Conservation (phyloP, 2,329 filamentous ascomycete genomes). For the Blastomyces silverae region DNA sequence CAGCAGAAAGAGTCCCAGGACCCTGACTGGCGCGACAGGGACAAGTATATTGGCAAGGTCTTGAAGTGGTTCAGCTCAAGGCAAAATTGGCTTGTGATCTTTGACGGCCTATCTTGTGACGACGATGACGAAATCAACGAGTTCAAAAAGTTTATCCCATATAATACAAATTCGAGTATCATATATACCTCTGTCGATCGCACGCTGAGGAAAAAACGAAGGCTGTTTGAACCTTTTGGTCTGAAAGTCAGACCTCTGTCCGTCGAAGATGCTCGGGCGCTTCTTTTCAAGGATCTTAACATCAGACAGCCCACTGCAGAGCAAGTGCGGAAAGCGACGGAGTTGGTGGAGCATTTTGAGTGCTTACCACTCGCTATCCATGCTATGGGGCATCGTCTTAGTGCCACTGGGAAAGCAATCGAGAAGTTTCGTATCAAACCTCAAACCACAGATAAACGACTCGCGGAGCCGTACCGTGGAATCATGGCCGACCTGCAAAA, state of each 20-base stretch:
- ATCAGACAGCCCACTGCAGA: constrained; percentile 51
- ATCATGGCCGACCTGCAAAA: constrained; percentile 44
- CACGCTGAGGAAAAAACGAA: constrained; percentile 49
- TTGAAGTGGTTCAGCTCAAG: constrained; percentile 55
- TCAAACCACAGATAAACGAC: constrained; percentile 51
- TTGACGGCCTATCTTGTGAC: constrained; percentile 61
- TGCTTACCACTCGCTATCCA: constrained; percentile 62
- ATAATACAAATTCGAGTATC: constrained; percentile 55
- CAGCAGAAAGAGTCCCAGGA: constrained; percentile 39
- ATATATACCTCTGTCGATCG: constrained; percentile 63
- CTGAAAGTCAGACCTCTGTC: constrained; percentile 52
- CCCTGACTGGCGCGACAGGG: constrained; percentile 36
- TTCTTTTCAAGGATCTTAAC: constrained; percentile 58
- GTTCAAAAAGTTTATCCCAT: constrained; percentile 57
- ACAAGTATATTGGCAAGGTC: constrained; percentile 52
- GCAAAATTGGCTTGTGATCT: constrained; percentile 60
- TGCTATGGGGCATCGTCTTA: constrained; percentile 56
- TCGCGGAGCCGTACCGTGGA: constrained; percentile 44
- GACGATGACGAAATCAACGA: constrained; percentile 46
- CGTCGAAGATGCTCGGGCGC: constrained; percentile 51
- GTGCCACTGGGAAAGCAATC: constrained; percentile 55
- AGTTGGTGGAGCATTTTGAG: constrained; percentile 58
- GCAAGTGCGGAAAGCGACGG: constrained; percentile 52
- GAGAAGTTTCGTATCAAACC: constrained; percentile 52
- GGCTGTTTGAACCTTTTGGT: constrained; percentile 54